phyloP scores from a whole-genome alignment of 2,329 filamentous ascomycete species.

The Fusarium pininemorale region DNA sequence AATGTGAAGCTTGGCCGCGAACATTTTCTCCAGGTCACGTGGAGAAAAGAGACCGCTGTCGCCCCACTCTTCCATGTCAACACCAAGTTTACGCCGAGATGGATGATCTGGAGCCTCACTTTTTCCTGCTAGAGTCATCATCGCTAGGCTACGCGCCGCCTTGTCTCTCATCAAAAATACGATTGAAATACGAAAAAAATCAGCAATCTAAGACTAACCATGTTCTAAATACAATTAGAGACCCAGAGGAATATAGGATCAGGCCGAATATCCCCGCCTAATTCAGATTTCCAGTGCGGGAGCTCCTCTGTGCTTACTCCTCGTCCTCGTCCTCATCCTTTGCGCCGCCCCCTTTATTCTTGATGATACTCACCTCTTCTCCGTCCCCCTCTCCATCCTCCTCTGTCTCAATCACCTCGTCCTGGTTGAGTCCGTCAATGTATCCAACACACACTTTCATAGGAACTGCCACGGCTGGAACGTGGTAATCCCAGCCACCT shows the following conservation, averaged over 20 bases:
- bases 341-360: not conserved
- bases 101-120: conserved; percentile 11
- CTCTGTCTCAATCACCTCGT: not conserved
- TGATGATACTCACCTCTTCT: not conserved
- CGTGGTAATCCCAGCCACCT: not conserved
- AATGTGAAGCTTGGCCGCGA: conserved; percentile 35
- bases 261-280: too few species aligned
- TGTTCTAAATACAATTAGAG: not conserved
- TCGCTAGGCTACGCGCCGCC: not conserved
- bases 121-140: not conserved
- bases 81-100: conserved; percentile 6
- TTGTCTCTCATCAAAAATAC: not conserved
- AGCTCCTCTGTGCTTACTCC: not conserved
- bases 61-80: conserved; percentile 31
- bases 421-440: rapidly evolving
- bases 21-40: conserved; percentile 49
- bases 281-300: not conserved
- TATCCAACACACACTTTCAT: not conserved
- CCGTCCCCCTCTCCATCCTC: not conserved
- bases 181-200: not conserved
- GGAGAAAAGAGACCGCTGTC: conserved; percentile 12
- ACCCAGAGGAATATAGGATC: not conserved
- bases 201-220: not conserved
- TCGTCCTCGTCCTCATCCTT: not conserved
- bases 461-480: rapidly evolving